These are phyloP conservation scores for Amanita pallidorosea DNA, from an alignment of 768 basidiomycete genomes.

Conservation along the genomic window DNA sequence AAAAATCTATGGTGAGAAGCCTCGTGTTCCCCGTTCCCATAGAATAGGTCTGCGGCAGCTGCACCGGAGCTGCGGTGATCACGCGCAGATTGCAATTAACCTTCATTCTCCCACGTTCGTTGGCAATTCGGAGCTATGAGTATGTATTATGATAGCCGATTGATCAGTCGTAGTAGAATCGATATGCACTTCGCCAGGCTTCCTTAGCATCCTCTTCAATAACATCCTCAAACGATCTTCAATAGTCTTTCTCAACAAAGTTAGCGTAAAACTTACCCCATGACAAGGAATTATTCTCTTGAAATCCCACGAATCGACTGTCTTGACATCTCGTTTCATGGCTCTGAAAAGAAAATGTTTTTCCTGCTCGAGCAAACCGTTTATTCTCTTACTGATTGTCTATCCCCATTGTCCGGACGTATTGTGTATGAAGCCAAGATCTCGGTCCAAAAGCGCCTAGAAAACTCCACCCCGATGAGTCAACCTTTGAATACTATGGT, in stretches of 20 bases:
- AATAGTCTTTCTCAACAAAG: neutral
- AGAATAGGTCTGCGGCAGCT: neutral
- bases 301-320: constrained; percentile 66
- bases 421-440: constrained; percentile 21
- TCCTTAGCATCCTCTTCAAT: constrained; percentile 51
- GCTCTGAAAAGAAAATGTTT: constrained; percentile 10
- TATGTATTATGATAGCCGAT: neutral
- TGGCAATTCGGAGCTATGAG: neutral
- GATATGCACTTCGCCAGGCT: constrained; percentile 39
- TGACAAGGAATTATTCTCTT: constrained; percentile 69
- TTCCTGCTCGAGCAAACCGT: neutral
- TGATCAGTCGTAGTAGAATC: constrained; percentile 10
- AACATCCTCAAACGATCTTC: constrained; percentile 29
- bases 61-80: neutral
- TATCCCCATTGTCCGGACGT: constrained; percentile 22
- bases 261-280: constrained; percentile 19
- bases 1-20: neutral
- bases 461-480: constrained; percentile 14
- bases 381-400: constrained; percentile 26
- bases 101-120: neutral
- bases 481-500: constrained; percentile 28
- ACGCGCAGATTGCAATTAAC: neutral
- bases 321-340: constrained; percentile 55
- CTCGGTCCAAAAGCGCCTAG: constrained; percentile 23
- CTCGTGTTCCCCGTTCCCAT: constrained; percentile 2